These are phyloP conservation scores for Verticillium albo-atrum DNA, from an alignment of 2,329 filamentous ascomycete genomes.

Conservation along the genomic window DNA sequence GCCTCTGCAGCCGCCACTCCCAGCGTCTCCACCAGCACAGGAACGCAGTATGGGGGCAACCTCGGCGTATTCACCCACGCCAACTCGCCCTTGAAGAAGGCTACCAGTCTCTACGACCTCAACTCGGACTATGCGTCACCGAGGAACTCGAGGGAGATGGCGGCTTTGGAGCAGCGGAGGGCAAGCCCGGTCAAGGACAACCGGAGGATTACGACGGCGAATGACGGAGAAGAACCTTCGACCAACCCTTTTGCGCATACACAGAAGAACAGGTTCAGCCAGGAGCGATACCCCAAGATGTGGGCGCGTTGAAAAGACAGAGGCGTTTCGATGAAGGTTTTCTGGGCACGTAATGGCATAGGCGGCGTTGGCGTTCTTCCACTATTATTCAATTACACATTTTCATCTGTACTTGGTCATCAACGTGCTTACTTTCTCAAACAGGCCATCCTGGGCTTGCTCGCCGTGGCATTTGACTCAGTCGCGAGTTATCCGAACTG, in stretches of 20 bases:
- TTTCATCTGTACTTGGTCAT: not conserved
- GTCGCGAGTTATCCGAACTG: too few species aligned
- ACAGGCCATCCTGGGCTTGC: too few species aligned
- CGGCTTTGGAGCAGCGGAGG: slow-evolving; percentile 47
- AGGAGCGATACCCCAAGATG: slow-evolving; percentile 35
- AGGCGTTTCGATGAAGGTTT: not conserved
- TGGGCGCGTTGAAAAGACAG: not conserved
- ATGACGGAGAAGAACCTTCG: slow-evolving; percentile 6
- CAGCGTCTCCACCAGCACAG: slow-evolving; percentile 14
- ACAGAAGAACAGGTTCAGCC: slow-evolving; percentile 27
- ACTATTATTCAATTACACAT: not conserved
- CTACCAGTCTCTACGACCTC: slow-evolving; percentile 58
- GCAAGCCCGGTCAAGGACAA: slow-evolving; percentile 38
- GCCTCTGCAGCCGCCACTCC: slow-evolving; percentile 21
- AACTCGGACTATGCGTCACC: slow-evolving; percentile 41
- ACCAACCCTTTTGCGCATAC: slow-evolving; percentile 34
- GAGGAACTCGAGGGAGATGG: slow-evolving; percentile 59
- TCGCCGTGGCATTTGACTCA: too few species aligned
- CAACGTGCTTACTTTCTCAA: not conserved
- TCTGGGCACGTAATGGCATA: not conserved
- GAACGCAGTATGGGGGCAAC: slow-evolving; percentile 58
- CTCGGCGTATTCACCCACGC: slow-evolving; percentile 77
- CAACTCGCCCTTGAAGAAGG: slow-evolving; percentile 79
- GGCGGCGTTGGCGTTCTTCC: not conserved
- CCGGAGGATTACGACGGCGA: slow-evolving; percentile 16